Evolutionary conservation across 1,284 basidiomycete species (phyloP).

Genomic region (Cerrena zonata): DNA sequence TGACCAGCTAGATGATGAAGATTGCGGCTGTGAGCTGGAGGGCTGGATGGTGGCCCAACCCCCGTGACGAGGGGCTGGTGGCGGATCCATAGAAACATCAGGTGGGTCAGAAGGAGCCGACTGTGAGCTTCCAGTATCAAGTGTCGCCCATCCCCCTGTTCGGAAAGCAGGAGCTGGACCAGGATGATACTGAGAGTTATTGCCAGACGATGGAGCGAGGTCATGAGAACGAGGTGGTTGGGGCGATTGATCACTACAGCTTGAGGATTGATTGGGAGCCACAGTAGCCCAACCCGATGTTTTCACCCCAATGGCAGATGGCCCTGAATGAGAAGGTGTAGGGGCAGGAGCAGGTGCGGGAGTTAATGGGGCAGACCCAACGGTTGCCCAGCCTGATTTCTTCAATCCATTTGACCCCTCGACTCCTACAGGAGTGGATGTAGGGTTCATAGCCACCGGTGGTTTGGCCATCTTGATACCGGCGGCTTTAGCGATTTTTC

Average conservation of each 20-base stretch:
- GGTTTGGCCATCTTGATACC: constrained; percentile 67
- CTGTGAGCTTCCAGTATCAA: constrained; percentile 37
- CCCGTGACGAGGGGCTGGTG: neutral
- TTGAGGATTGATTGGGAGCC: constrained; percentile 15
- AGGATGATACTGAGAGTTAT: constrained; percentile 10
- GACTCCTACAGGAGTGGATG: constrained; percentile 21
- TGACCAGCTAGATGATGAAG: neutral
- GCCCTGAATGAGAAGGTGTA: constrained; percentile 5
- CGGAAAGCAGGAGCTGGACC: constrained; percentile 42
- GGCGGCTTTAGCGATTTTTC: constrained; percentile 71
- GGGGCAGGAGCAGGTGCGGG: constrained; percentile 1
- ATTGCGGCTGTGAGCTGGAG: neutral
- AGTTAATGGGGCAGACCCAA: constrained; percentile 12
- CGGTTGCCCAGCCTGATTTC: constrained; percentile 55
- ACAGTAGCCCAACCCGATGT: constrained; percentile 30
- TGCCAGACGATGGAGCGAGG: constrained; percentile 14
- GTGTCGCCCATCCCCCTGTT: constrained; percentile 54
- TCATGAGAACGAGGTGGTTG: constrained; percentile 19
- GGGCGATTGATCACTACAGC: constrained; percentile 13
- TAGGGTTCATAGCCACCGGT: constrained; percentile 14
- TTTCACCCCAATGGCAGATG: constrained; percentile 9
- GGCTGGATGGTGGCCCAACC: neutral
- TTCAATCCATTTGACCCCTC: constrained; percentile 15
- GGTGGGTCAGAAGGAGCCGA: constrained; percentile 2
- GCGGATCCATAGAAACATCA: neutral